phyloP scores from a whole-genome alignment of 768 basidiomycete genomes.

The Hortiboletus campestris region DNA sequence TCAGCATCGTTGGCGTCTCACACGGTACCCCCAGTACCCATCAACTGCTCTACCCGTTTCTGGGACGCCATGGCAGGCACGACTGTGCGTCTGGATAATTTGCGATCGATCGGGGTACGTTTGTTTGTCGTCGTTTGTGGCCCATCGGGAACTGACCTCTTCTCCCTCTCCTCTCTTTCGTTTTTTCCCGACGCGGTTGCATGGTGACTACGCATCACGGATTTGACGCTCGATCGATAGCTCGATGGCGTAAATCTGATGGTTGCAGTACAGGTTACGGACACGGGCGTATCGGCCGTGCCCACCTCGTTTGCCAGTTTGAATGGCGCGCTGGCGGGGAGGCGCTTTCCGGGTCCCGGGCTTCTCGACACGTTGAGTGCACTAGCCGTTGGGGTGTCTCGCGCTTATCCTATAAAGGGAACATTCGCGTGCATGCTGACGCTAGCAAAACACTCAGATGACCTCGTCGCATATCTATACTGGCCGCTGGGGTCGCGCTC shows the following conservation, averaged over 20 bases:
- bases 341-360: too few relatives aligned
- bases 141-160: neutral
- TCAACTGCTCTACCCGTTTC: slow-evolving; percentile 75
- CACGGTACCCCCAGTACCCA: slow-evolving; percentile 53
- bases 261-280: too few relatives aligned
- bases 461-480: too few relatives aligned
- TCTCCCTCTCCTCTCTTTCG: neutral
- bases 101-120: slow-evolving; percentile 63
- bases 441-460: too few relatives aligned
- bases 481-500: too few relatives aligned
- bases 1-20: neutral
- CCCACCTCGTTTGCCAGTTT: slow-evolving; percentile 47
- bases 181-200: neutral
- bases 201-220: slow-evolving; percentile 22
- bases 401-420: too few relatives aligned
- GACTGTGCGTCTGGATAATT: slow-evolving; percentile 56
- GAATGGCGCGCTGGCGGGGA: slow-evolving; percentile 31
- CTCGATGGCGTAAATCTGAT: slow-evolving; percentile 71
- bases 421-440: too few relatives aligned
- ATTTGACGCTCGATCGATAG: slow-evolving; percentile 31
- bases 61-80: slow-evolving; percentile 70
- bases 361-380: too few relatives aligned
- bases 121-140: too few relatives aligned
- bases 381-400: too few relatives aligned
- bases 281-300: slow-evolving; percentile 20